phyloP scores from a whole-genome alignment of 2,329 filamentous ascomycete species.

The Aspergillus sp. region DNA sequence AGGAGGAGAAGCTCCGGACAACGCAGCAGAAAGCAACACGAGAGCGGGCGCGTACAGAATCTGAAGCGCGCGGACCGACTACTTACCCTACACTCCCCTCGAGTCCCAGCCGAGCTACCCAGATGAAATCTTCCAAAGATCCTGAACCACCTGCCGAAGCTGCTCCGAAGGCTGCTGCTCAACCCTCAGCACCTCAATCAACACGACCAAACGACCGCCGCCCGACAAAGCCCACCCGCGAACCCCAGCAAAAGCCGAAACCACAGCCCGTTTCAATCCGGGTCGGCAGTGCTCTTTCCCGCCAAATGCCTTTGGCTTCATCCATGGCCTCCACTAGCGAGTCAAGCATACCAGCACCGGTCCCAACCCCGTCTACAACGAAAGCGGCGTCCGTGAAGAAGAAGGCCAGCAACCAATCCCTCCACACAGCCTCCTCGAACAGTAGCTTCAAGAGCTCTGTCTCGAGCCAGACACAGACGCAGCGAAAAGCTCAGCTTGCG shows the following conservation, averaged over 20 bases:
- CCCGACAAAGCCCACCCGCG: constrained; percentile 45
- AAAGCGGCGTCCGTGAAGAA: constrained; percentile 52
- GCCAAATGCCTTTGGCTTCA: constrained; percentile 47
- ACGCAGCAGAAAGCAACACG: constrained; percentile 33
- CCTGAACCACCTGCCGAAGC: constrained; percentile 29
- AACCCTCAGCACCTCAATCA: constrained; percentile 21
- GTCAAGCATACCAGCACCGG: constrained; percentile 43
- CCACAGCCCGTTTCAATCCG: constrained; percentile 50
- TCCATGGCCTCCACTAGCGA: constrained; percentile 62
- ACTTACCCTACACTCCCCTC: constrained; percentile 16
- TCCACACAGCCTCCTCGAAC: constrained; percentile 55
- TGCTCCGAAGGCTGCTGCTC: constrained; percentile 27
- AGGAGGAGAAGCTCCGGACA: constrained; percentile 37
- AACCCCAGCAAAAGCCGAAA: constrained; percentile 45
- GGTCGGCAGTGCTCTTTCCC: constrained; percentile 48
- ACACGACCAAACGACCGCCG: constrained; percentile 41
- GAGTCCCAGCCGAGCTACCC: constrained; percentile 29
- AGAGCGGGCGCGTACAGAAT: constrained; percentile 33
- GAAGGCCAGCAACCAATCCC: constrained; percentile 67
- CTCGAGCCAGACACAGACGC: constrained; percentile 60
- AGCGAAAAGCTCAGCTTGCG: constrained; percentile 70
- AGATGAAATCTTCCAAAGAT: constrained; percentile 32
- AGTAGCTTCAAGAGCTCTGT: constrained; percentile 65
- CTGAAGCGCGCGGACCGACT: constrained; percentile 28
- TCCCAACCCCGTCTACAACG: constrained; percentile 45